A percentile compares a stretch with the other conserved stretches of the same genome.
These are phyloP conservation scores for Dioscorea alata DNA, from an alignment of 106 monocot genomes.

Conservation along the genomic window DNA sequence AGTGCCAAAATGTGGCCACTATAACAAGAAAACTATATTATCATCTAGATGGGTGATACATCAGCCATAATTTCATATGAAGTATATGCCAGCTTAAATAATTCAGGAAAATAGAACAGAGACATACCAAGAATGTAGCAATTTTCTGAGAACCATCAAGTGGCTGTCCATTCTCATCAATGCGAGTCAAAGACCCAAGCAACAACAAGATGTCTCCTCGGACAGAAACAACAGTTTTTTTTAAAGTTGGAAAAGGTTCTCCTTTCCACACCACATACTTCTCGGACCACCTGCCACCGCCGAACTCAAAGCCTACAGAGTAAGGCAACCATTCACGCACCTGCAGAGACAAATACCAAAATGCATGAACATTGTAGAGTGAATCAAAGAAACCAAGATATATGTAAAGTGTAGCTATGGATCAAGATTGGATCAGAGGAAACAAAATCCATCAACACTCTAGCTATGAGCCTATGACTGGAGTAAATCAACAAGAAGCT, in stretches of 20 bases:
- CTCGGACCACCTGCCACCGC: slow-evolving; percentile 39
- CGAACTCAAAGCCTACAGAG: slow-evolving; percentile 56
- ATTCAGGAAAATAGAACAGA: not conserved
- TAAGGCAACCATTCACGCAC: slow-evolving; percentile 75
- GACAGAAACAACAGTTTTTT: slow-evolving; percentile 45
- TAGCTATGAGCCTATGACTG: too few species aligned
- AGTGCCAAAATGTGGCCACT: not conserved
- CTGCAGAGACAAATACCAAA: slow-evolving; percentile 23
- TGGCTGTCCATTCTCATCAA: slow-evolving; percentile 55
- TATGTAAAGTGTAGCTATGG: too few species aligned
- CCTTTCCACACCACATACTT: slow-evolving; percentile 61
- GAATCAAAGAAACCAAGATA: not conserved
- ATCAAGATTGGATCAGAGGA: too few species aligned
- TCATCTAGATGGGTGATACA: not conserved
- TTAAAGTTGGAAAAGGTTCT: slow-evolving; percentile 69
- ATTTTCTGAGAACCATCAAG: slow-evolving; percentile 44
- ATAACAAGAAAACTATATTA: not conserved
- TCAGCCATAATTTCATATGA: not conserved
- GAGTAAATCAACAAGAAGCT: too few species aligned
- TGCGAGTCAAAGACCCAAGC: slow-evolving; percentile 53
- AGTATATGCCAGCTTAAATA: not conserved
- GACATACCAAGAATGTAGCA: slow-evolving; percentile 50
- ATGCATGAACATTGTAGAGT: not conserved
- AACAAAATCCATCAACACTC: too few species aligned
- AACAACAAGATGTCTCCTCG: slow-evolving; percentile 39